Percentiles rank a stretch among this genome's conserved stretches.
Conservation (phyloP, 2,329 filamentous ascomycete genomes). For the Xylogone sp. region DNA sequence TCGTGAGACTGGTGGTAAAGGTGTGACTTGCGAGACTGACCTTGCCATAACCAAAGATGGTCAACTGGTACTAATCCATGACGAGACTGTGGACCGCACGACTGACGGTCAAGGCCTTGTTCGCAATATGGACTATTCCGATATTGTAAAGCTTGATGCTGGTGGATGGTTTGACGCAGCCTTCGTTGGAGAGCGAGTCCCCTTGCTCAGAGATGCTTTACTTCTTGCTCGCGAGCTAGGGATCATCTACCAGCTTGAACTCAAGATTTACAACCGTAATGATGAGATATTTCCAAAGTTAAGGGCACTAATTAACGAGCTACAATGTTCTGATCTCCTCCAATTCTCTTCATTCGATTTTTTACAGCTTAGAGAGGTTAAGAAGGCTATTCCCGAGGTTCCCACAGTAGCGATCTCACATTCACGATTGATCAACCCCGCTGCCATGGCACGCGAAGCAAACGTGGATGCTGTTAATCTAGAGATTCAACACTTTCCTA, state of each 20-base stretch:
- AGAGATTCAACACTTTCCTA: slow-evolving; percentile 3
- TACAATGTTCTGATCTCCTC: background rate
- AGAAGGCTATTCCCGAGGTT: background rate
- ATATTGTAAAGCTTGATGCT: slow-evolving; percentile 2
- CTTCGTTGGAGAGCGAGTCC: background rate
- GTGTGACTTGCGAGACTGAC: slow-evolving; percentile 2
- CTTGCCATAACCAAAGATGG: slow-evolving; percentile 1
- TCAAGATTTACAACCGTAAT: slow-evolving; percentile 2
- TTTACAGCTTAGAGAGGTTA: background rate
- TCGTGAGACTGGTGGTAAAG: background rate
- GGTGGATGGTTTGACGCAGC: slow-evolving; percentile 1
- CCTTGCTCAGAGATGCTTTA: background rate
- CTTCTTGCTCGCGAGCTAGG: background rate
- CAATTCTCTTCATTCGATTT: slow-evolving; percentile 4
- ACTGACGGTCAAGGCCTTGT: slow-evolving; percentile 1
- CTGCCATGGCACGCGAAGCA: background rate
- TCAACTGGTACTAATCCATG: slow-evolving; percentile 1
- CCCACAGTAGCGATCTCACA: background rate
- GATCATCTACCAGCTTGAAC: slow-evolving; percentile 2
- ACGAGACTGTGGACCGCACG: slow-evolving; percentile 4
- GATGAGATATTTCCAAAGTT: slow-evolving; percentile 2
- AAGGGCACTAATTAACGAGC: background rate
- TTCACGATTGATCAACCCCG: slow-evolving; percentile 2
- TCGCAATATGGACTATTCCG: slow-evolving; percentile 2
- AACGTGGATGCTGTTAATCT: slow-evolving; percentile 2